A percentile compares a stretch with the other conserved stretches of the same genome.
Evolutionary conservation across 768 basidiomycete genomes (phyloP).

Genomic region (Mycena pura): DNA sequence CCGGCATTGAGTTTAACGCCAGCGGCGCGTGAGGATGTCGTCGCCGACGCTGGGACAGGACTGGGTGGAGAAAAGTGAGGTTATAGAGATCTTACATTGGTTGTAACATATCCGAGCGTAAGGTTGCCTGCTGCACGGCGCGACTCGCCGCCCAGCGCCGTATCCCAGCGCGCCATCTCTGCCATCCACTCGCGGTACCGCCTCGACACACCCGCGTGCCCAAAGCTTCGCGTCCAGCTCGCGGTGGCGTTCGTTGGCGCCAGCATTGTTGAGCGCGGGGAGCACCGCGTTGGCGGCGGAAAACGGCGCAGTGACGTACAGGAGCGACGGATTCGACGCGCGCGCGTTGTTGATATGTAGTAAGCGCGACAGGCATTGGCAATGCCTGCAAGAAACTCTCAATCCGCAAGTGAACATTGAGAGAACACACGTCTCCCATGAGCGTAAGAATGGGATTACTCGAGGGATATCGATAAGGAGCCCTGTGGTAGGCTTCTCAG

Average conservation of each 20-base stretch:
- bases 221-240: constrained; percentile 49
- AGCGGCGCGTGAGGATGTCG: constrained; percentile 71
- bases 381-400: constrained; percentile 44
- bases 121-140: constrained; percentile 54
- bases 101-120: constrained; percentile 81
- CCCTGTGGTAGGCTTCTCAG: constrained; percentile 43
- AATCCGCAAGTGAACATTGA: background rate
- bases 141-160: constrained; percentile 39
- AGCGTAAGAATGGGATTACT: constrained; percentile 65
- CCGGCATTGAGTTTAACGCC: constrained; percentile 58
- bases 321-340: constrained; percentile 60
- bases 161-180: constrained; percentile 51
- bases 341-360: constrained; percentile 71
- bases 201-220: constrained; percentile 56
- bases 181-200: constrained; percentile 63
- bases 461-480: constrained; percentile 70
- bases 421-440: background rate
- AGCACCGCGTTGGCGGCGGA: constrained; percentile 60
- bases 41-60: constrained; percentile 80
- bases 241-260: constrained; percentile 45
- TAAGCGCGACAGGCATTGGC: constrained; percentile 59
- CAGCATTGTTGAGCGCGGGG: constrained; percentile 55
- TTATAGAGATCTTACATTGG: constrained; percentile 40
- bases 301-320: constrained; percentile 63
- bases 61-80: background rate